Evolutionary conservation across 208 protist species (phyloP).

Genomic region (Lotmaria passim): DNA sequence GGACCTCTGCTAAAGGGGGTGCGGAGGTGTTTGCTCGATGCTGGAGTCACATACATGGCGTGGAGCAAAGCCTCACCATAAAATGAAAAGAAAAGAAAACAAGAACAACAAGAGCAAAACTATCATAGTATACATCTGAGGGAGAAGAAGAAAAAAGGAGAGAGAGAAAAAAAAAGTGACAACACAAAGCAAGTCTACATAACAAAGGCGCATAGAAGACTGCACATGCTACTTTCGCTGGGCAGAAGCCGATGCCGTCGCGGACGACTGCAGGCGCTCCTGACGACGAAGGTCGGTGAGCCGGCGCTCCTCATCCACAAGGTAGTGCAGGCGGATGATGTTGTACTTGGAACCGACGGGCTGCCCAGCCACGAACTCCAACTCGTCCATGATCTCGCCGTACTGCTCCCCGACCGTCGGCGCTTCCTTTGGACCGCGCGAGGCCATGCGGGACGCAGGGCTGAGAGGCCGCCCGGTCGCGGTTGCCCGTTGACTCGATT

Average conservation of each 20-base stretch:
- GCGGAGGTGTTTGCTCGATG: neutral
- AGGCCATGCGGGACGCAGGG: constrained; percentile 12
- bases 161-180: neutral
- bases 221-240: neutral
- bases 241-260: neutral
- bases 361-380: constrained; percentile 62
- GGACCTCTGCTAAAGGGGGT: too few relatives aligned
- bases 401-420: constrained; percentile 71
- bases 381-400: constrained; percentile 72
- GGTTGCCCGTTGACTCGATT: constrained; percentile 21
- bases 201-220: neutral
- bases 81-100: neutral
- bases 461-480: constrained; percentile 7
- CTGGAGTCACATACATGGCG: neutral
- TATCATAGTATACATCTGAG: neutral
- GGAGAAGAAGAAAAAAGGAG: too few relatives aligned
- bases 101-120: neutral
- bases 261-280: constrained; percentile 24
- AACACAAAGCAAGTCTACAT: neutral
- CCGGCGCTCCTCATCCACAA: constrained; percentile 71
- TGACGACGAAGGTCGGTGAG: constrained; percentile 49
- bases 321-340: constrained; percentile 79
- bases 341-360: constrained; percentile 83
- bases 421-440: constrained; percentile 36
- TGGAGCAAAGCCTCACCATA: neutral